A percentile compares a stretch with the other conserved stretches of the same genome.
Evolutionary conservation across 164 flowering plant genomes (phyloP).

Genomic region (Berberis thunbergii): DNA sequence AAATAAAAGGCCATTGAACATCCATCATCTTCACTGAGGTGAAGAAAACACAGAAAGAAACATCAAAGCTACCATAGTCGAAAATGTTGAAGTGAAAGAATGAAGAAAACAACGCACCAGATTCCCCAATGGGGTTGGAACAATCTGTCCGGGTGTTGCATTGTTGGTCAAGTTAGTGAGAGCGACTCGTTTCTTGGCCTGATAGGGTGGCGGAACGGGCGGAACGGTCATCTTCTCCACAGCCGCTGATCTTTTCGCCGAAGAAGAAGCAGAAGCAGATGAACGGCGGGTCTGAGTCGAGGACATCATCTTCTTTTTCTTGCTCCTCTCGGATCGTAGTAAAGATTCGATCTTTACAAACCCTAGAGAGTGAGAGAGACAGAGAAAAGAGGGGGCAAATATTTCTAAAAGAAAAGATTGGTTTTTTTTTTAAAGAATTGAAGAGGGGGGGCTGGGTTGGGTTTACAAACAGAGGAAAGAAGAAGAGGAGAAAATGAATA

Average conservation of each 20-base stretch:
- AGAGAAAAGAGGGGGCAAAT: background rate
- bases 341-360: background rate
- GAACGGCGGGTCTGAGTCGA: constrained; percentile 19
- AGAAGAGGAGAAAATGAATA: no score
- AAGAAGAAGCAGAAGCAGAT: constrained; percentile 11
- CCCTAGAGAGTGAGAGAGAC: background rate
- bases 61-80: background rate
- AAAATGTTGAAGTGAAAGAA: background rate
- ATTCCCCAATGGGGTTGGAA: constrained; percentile 2
- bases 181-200: constrained; percentile 27
- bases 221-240: constrained; percentile 11
- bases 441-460: constrained; percentile 5
- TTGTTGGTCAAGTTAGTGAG: constrained; percentile 23
- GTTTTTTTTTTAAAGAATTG: background rate
- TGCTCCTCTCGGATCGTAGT: background rate
- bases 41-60: background rate
- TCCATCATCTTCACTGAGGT: background rate
- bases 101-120: constrained; percentile 6
- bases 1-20: no score
- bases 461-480: background rate
- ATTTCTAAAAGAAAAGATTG: no score
- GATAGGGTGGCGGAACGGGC: constrained; percentile 9
- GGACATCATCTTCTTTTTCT: constrained; percentile 11
- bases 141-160: constrained; percentile 4
- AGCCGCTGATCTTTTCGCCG: constrained; percentile 17